Base-by-base conservation (phyloP, 768 basidiomycete genomes). In the Termitomyces sp. region DNA sequence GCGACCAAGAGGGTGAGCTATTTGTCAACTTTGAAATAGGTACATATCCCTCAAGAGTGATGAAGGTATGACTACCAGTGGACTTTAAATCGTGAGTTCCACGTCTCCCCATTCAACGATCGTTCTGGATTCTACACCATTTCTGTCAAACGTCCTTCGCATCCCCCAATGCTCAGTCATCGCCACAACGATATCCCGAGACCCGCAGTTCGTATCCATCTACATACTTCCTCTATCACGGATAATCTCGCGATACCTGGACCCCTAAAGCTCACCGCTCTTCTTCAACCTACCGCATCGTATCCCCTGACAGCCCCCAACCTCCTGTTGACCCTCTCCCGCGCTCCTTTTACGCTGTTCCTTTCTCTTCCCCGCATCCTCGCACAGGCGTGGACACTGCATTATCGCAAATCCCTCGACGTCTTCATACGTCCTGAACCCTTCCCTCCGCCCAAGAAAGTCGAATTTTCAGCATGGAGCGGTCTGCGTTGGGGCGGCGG, bases 101-200 rank as follows among this genome's bases (percentile, higher is more conserved):
- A 91, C 65, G 88, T 91, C 50, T 91, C 88, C 0, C 87, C 89
- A 0, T 90, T 89, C 78, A 91, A 89, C 69, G 86, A 88, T 66
- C 80, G 88, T 4, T 76, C 80, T 29, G 88, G 88, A 0, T 86
- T 77, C 69, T 91, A 90, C 73, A 81, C 74, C 3, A 76, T 88
- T 15, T 79, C 85, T 48, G 67, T 91, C 25, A 74, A 75, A 60
- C 68, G 74, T 11, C 87, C 88, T 4, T 71, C 73, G 47, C 73
- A 75, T 54, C 63, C 79, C 9, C 76, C 76, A 2, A 70, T 67
- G 11, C 59, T 65, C 48, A 34, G 63, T 29, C 40, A 56, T 11
- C 14, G 12, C 20, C 11, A 51, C 31, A 8, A 4, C 14, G 25
- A 51, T 8, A n/a, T 40, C 20, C 48, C 54, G n/a, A 56, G 31